Percentiles rank a stretch among this genome's conserved stretches.
Evolutionary conservation across 257 asterid species (phyloP).

Genomic region (Nyctanthes arbortristis): DNA sequence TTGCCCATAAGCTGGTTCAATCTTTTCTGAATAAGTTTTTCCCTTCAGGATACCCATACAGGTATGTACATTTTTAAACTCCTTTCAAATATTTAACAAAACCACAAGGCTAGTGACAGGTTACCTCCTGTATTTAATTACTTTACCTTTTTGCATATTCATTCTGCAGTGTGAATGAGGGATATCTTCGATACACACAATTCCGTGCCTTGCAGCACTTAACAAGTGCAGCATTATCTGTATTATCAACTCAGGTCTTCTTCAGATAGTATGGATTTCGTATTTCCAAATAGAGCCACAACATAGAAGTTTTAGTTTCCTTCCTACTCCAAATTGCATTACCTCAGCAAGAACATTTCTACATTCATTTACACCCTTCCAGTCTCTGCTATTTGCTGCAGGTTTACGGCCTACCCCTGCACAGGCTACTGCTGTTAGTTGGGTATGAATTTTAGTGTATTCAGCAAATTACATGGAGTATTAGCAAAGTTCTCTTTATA

Average conservation of each 20-base stretch:
- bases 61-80: conserved; percentile 39
- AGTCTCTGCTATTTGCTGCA: conserved; percentile 98
- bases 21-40: conserved; percentile 81
- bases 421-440: conserved; percentile 98
- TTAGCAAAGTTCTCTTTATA: not conserved
- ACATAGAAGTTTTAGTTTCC: not conserved
- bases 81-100: conserved; percentile 10
- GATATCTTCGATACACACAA: conserved; percentile 91
- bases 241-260: conserved; percentile 94
- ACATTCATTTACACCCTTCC: conserved; percentile 55
- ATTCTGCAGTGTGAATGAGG: conserved; percentile 84
- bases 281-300: not conserved
- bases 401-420: conserved; percentile 99
- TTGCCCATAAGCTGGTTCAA: conserved; percentile 56
- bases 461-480: conserved; percentile 12
- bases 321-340: conserved; percentile 17
- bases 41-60: conserved; percentile 95
- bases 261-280: conserved; percentile 20
- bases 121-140: not conserved
- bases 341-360: conserved; percentile 23
- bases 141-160: conserved; percentile 17
- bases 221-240: conserved; percentile 89
- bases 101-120: conserved; percentile 1
- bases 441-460: conserved; percentile 59
- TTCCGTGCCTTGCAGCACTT: conserved; percentile 96